phyloP scores from a whole-genome alignment of 163 green algal genomes.

The Prototheca wickerhamii region DNA sequence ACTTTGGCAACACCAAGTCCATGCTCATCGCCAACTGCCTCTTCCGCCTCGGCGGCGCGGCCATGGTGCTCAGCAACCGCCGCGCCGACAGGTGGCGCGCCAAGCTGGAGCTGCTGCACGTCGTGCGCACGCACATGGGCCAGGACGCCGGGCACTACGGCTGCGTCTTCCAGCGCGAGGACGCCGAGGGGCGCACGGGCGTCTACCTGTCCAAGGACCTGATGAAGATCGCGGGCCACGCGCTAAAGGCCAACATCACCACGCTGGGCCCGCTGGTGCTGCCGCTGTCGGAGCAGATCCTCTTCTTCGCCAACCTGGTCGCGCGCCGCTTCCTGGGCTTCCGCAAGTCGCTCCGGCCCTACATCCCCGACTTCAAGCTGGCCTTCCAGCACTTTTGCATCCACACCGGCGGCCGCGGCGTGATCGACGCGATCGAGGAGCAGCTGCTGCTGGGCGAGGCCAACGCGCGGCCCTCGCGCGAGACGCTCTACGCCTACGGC shows the following conservation, averaged over 20 bases:
- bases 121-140: slow-evolving; percentile 88
- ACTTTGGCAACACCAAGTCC: slow-evolving; percentile 75
- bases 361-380: slow-evolving; percentile 94
- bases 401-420: slow-evolving; percentile 80
- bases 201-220: slow-evolving; percentile 29
- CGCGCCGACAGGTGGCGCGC: slow-evolving; percentile 42
- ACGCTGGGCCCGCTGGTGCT: slow-evolving; percentile 88
- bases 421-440: slow-evolving; percentile 95
- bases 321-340: slow-evolving; percentile 53
- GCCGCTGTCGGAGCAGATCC: slow-evolving; percentile 74
- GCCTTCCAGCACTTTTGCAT: slow-evolving; percentile 98
- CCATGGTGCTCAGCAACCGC: slow-evolving; percentile 82
- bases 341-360: slow-evolving; percentile 56
- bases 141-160: slow-evolving; percentile 75
- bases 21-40: slow-evolving; percentile 96
- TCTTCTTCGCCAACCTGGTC: slow-evolving; percentile 88
- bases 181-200: slow-evolving; percentile 51
- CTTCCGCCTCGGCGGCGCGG: slow-evolving; percentile 86
- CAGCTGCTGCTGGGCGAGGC: slow-evolving; percentile 68
- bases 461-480: slow-evolving; percentile 62
- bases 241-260: slow-evolving; percentile 93
- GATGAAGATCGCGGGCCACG: slow-evolving; percentile 50
- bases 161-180: slow-evolving; percentile 88
- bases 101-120: slow-evolving; percentile 73
- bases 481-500: slow-evolving; percentile 82